phyloP scores from a whole-genome alignment of 148 eudicot species.

The Amaranthus hypochondriacus region DNA sequence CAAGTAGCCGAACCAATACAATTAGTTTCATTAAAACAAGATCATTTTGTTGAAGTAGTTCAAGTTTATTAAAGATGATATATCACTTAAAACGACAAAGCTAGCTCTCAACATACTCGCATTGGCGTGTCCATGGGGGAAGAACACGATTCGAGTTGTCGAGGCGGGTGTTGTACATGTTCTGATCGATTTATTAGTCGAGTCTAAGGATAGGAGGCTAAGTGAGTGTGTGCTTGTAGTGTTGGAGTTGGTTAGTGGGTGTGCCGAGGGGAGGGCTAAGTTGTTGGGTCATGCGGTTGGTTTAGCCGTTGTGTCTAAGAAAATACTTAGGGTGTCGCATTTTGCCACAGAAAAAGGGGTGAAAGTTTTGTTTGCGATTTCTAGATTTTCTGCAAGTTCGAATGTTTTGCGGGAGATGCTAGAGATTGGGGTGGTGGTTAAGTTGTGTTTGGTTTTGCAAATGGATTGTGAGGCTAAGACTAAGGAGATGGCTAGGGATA shows the following conservation, averaged over 20 bases:
- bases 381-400: slow-evolving; percentile 36
- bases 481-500: slow-evolving; percentile 58
- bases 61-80: too few relatives aligned
- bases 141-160: not conserved
- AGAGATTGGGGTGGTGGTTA: slow-evolving; percentile 60
- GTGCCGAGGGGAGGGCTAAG: slow-evolving; percentile 70
- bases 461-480: slow-evolving; percentile 64
- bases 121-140: too few relatives aligned
- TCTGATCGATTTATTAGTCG: slow-evolving; percentile 43
- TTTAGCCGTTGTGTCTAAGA: slow-evolving; percentile 68
- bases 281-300: slow-evolving; percentile 57
- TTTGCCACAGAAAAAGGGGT: slow-evolving; percentile 54
- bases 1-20: not conserved
- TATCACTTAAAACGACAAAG: too few relatives aligned
- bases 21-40: not conserved
- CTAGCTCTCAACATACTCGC: too few relatives aligned
- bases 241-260: slow-evolving; percentile 53
- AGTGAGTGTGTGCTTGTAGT: slow-evolving; percentile 45
- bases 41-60: too few relatives aligned
- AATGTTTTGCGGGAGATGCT: slow-evolving; percentile 58
- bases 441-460: slow-evolving; percentile 66
- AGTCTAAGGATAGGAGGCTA: slow-evolving; percentile 31
- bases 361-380: slow-evolving; percentile 39
- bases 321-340: slow-evolving; percentile 59
- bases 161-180: slow-evolving; percentile 7